Evolutionary conservation across 306 rosid species (phyloP), one percentile per base, ranked within the genome.

Genomic region (Vigna trinervia): DNA sequence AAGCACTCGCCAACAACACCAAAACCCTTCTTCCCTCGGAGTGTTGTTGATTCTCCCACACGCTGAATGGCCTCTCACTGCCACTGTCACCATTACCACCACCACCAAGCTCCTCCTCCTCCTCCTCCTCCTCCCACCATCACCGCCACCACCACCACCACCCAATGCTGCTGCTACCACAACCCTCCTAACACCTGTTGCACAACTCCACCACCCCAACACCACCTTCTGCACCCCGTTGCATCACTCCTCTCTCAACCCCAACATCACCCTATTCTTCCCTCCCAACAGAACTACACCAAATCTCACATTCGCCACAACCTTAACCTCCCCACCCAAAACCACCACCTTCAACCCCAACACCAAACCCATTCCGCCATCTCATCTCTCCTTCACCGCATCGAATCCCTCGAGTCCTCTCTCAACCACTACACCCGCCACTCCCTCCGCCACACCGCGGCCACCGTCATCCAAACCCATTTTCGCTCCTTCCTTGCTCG

Each of bases 401-500:
- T 95, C 84, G 92, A 95, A 83, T 89, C 94, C 80, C 97, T 95
- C 0, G 99, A 95, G 76, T 86, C 97, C 76, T 86, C 92, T 36
- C 86, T 94, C 73, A 84, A 15, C 74, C 83, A 34, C 8, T 69
- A 64, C 80, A 17, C 28, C 26, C 47, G 6, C 23, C 77, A 28
- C 28, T 86, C 98, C 71, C 96, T 92, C 7, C 87, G 92, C 30
- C 87, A 92, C 70, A 57, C 82, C 0, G 96, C 99, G 0, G 97
- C 98, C 8, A 86, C 90, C 12, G 79, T 88, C 0, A 91, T 96
- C 41, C 99, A 96, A 77, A 87, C 89, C 81, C 94, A 89, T 58
- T 96, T 91, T 78, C 92, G 98, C 10, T 87, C 96, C 30, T 91
- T 91, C 81, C 98, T 96, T 69, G 96, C 80, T 70, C 91, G 96